Evolutionary conservation across 2,329 filamentous ascomycete species (phyloP).

Genomic region (Colletotrichum musae): DNA sequence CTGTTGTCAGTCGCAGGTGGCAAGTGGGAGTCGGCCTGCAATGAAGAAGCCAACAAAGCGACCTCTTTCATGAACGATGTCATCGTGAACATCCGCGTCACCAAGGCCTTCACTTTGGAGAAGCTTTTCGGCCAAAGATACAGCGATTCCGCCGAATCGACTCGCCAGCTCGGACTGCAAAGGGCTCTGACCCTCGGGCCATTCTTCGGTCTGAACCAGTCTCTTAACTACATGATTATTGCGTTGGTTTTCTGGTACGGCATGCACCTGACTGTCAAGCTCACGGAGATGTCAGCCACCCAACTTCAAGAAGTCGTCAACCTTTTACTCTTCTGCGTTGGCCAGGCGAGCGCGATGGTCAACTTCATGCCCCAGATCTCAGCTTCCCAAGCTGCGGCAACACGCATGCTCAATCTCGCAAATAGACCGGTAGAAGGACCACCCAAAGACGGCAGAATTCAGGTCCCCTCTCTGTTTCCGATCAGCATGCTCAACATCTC

Average conservation of each 20-base stretch:
- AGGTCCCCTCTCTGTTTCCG: conserved; percentile 56
- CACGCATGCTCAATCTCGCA: conserved; percentile 79
- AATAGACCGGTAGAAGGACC: conserved; percentile 62
- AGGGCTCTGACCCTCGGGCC: conserved; percentile 78
- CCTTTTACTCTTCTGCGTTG: conserved; percentile 86
- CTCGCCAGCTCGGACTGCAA: conserved; percentile 73
- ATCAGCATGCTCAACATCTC: conserved; percentile 69
- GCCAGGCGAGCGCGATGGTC: conserved; percentile 78
- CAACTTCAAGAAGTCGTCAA: conserved; percentile 82
- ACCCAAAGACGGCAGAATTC: background rate
- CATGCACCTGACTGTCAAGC: conserved; percentile 71
- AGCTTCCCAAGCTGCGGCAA: conserved; percentile 79
- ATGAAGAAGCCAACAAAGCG: conserved; percentile 72
- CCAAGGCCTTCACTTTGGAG: conserved; percentile 83
- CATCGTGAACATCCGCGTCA: conserved; percentile 83
- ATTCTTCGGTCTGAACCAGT: conserved; percentile 85
- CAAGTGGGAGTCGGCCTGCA: conserved; percentile 80
- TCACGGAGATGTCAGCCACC: conserved; percentile 62
- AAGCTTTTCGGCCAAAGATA: conserved; percentile 78
- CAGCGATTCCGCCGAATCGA: conserved; percentile 60
- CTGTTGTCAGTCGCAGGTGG: conserved; percentile 75
- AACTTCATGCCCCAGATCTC: conserved; percentile 86
- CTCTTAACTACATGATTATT: conserved; percentile 78
- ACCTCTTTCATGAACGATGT: conserved; percentile 80
- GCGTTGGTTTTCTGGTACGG: conserved; percentile 91